Evolutionary conservation across 192 early-diverging fungal species (phyloP).

Genomic region (Umbelopsis ramanniana): DNA sequence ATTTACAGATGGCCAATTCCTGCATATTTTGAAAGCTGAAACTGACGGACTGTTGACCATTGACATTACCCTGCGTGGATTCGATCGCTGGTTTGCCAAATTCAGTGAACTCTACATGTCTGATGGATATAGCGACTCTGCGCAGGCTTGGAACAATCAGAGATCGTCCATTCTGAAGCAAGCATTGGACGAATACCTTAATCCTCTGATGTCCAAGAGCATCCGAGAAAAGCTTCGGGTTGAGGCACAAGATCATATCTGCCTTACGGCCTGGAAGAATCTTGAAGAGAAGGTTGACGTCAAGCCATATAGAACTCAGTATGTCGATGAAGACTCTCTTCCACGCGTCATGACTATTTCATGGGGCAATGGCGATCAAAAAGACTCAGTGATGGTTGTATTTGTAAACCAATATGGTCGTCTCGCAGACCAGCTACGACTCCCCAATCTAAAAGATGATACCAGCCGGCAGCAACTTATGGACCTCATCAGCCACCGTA

Average conservation of each 20-base stretch:
- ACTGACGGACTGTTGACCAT: slow-evolving; percentile 70
- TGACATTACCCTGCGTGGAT: slow-evolving; percentile 54
- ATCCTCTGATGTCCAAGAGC: slow-evolving; percentile 75
- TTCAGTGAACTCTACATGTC: slow-evolving; percentile 59
- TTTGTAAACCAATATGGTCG: slow-evolving; percentile 79
- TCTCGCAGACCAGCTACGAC: slow-evolving; percentile 63
- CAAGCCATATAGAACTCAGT: slow-evolving; percentile 54
- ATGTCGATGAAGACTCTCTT: slow-evolving; percentile 48
- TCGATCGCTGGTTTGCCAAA: slow-evolving; percentile 52
- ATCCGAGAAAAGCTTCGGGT: slow-evolving; percentile 72
- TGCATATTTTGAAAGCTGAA: slow-evolving; percentile 76
- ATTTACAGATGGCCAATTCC: slow-evolving; percentile 77
- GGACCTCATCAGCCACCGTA: slow-evolving; percentile 59
- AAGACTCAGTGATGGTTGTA: slow-evolving; percentile 63
- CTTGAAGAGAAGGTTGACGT: slow-evolving; percentile 78
- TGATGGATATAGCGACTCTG: slow-evolving; percentile 61
- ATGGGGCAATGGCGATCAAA: slow-evolving; percentile 70
- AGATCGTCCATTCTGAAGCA: slow-evolving; percentile 65
- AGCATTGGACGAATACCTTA: slow-evolving; percentile 68
- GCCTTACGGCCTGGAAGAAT: slow-evolving; percentile 59
- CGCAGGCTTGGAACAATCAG: slow-evolving; percentile 78
- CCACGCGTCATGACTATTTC: slow-evolving; percentile 71
- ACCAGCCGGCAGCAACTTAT: slow-evolving; percentile 53
- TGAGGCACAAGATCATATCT: slow-evolving; percentile 76
- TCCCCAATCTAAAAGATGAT: slow-evolving; percentile 61